A percentile compares a stretch with the other conserved stretches of the same genome.
Evolutionary conservation across 257 asterid species (phyloP).

Genomic region (Solanum chilense): DNA sequence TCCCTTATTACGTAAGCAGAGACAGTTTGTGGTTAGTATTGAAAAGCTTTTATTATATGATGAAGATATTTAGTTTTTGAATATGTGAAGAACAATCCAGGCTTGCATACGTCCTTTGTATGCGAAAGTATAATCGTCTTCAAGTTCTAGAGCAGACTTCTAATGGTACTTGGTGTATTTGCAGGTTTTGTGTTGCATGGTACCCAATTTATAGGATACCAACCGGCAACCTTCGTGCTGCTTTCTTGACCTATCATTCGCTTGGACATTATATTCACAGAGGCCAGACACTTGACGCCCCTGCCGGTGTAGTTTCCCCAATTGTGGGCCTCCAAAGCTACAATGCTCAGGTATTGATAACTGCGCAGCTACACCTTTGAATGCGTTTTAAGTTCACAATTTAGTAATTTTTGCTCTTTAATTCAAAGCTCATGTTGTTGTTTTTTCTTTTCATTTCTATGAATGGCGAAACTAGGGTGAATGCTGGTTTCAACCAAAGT

Average conservation of each 20-base stretch:
- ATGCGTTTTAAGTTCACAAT: not conserved
- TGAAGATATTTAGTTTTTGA: not conserved
- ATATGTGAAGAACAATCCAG: not conserved
- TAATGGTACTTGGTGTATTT: not conserved
- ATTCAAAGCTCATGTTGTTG: not conserved
- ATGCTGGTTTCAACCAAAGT: constrained; percentile 14
- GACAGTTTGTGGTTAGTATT: constrained; percentile 4
- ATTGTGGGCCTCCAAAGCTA: constrained; percentile 13
- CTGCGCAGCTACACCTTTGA: not conserved
- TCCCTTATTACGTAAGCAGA: not conserved
- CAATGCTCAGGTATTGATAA: constrained; percentile 9
- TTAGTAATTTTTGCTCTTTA: not conserved
- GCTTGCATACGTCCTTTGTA: not conserved
- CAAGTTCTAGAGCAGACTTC: not conserved
- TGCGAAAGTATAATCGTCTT: not conserved
- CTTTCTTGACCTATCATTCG: constrained; percentile 22
- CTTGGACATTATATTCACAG: constrained; percentile 15
- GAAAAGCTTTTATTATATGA: not conserved
- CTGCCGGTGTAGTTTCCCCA: constrained; percentile 6
- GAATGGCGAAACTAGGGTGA: constrained; percentile 1
- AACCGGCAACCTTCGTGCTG: constrained; percentile 5
- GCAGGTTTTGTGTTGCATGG: constrained; percentile 20
- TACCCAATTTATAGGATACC: constrained; percentile 20
- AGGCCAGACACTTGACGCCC: not conserved
- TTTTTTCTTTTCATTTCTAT: not conserved